Evolutionary conservation across 2,329 filamentous ascomycete genomes (phyloP).

Genomic region (Apiospora aurea): DNA sequence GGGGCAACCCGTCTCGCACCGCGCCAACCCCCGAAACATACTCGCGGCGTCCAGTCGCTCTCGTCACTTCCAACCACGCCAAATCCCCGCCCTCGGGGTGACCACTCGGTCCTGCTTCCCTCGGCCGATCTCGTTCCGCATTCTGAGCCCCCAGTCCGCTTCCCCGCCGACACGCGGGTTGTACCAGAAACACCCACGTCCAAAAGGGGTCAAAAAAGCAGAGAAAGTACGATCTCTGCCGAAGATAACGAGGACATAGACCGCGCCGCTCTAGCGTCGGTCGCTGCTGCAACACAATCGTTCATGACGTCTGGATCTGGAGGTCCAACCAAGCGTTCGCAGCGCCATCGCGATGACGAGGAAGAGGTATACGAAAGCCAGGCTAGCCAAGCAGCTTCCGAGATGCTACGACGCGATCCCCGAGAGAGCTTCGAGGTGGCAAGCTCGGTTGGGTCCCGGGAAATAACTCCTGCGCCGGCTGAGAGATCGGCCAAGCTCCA

Average conservation of each 20-base stretch:
- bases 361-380: conserved; percentile 76
- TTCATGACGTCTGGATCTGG: conserved; percentile 43
- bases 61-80: conserved; percentile 86
- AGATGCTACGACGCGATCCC: conserved; percentile 71
- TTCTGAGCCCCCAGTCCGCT: conserved; percentile 61
- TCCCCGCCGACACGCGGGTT: conserved; percentile 46
- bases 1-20: conserved; percentile 52
- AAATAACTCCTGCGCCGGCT: conserved; percentile 47
- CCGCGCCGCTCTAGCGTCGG: conserved; percentile 60
- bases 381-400: conserved; percentile 78
- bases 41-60: conserved; percentile 79
- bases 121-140: conserved; percentile 68
- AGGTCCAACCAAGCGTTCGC: conserved; percentile 31
- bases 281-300: conserved; percentile 55
- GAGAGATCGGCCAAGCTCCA: conserved; percentile 58
- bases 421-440: conserved; percentile 60
- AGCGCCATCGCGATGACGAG: conserved; percentile 51
- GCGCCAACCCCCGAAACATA: conserved; percentile 67
- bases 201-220: conserved; percentile 67
- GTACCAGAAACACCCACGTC: conserved; percentile 53
- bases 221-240: conserved; percentile 86
- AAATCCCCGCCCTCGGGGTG: conserved; percentile 57
- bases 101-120: conserved; percentile 63
- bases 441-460: conserved; percentile 50
- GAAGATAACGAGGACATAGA: conserved; percentile 66